phyloP scores from a whole-genome alignment of 2,329 filamentous ascomycete species.

The Cladosporium sp. region DNA sequence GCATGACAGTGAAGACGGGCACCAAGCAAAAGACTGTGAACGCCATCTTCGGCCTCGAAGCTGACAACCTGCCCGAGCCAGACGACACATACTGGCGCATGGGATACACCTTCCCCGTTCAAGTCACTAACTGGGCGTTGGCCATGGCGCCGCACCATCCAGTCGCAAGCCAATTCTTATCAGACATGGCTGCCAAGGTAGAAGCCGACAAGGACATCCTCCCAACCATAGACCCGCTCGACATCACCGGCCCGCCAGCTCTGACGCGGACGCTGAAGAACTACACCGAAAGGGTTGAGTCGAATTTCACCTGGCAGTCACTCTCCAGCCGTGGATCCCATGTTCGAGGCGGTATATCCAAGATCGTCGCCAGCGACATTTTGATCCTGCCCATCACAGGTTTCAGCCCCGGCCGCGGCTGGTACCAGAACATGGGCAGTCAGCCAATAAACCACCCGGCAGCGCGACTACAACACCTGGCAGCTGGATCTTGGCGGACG shows the following conservation, averaged over 20 bases:
- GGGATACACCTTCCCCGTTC: slow-evolving; percentile 12
- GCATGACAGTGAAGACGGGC: background rate
- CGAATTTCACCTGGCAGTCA: slow-evolving; percentile 5
- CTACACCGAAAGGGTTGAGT: background rate
- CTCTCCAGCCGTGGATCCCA: background rate
- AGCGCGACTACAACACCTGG: slow-evolving; percentile 9
- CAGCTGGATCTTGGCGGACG: slow-evolving; percentile 9
- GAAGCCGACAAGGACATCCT: background rate
- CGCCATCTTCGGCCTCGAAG: slow-evolving; percentile 12
- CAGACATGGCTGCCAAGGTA: background rate
- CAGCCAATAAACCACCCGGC: background rate
- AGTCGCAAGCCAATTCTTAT: background rate
- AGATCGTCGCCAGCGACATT: slow-evolving; percentile 7
- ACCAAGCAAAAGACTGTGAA: background rate
- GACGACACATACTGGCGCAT: slow-evolving; percentile 12
- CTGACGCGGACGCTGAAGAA: background rate
- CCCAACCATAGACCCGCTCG: slow-evolving; percentile 5
- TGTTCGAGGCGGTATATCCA: background rate
- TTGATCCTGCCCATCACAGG: slow-evolving; percentile 12
- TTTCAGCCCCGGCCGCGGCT: slow-evolving; percentile 12
- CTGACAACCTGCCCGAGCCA: slow-evolving; percentile 10
- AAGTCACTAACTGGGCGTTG: slow-evolving; percentile 13
- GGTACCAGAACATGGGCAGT: slow-evolving; percentile 13
- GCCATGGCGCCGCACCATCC: slow-evolving; percentile 10
- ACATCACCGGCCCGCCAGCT: slow-evolving; percentile 12